phyloP scores from a whole-genome alignment of 352 stramenopile genomes.

The Globisporangium echinulatum region DNA sequence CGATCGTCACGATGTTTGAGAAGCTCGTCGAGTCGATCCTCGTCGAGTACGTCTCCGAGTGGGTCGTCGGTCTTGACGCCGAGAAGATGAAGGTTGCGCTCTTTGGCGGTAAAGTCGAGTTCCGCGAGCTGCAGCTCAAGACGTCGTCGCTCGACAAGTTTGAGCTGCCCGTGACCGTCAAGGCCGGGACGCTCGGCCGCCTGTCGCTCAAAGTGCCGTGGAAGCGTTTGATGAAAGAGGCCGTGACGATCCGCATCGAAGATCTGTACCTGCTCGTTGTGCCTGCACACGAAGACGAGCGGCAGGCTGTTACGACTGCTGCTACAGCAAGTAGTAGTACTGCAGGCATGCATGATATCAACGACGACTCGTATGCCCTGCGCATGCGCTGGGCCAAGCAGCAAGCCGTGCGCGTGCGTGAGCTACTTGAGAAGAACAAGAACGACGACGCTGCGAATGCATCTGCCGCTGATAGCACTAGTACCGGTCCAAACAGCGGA shows the following conservation, averaged over 20 bases:
- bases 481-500: slow-evolving; percentile 1
- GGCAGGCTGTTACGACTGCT: slow-evolving; percentile 9
- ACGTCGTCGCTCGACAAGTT: slow-evolving; percentile 69
- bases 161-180: slow-evolving; percentile 70
- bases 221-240: slow-evolving; percentile 76
- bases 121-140: slow-evolving; percentile 70
- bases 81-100: slow-evolving; percentile 86
- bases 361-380: slow-evolving; percentile 50
- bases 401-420: slow-evolving; percentile 71
- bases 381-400: slow-evolving; percentile 73
- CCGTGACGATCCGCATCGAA: slow-evolving; percentile 70
- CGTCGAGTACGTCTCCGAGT: slow-evolving; percentile 84
- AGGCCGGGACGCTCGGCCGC: slow-evolving; percentile 53
- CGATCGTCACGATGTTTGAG: slow-evolving; percentile 58
- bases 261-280: slow-evolving; percentile 73
- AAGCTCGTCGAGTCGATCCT: slow-evolving; percentile 80
- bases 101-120: slow-evolving; percentile 79
- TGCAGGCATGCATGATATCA: slow-evolving; percentile 16
- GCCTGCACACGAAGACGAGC: slow-evolving; percentile 52
- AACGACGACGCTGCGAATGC: slow-evolving; percentile 29
- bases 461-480: neutral
- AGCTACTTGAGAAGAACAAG: slow-evolving; percentile 69
- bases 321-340: neutral
- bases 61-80: slow-evolving; percentile 76
- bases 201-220: slow-evolving; percentile 80